phyloP scores from a whole-genome alignment of 2,329 filamentous ascomycete genomes.

The Cladosporium sp. region DNA sequence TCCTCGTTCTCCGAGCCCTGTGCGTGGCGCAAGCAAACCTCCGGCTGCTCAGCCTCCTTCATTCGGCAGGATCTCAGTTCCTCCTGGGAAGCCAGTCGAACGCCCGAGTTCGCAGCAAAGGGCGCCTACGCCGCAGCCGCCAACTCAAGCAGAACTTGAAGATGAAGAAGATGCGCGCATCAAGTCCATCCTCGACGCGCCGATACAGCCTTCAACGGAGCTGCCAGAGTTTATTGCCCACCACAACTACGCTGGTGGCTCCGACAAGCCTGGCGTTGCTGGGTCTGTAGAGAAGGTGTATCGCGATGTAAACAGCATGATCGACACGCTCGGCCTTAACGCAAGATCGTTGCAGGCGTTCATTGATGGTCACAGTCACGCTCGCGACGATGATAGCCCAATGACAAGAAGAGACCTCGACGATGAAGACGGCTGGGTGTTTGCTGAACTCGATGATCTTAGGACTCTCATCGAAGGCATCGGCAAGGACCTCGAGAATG shows the following conservation, averaged over 20 bases:
- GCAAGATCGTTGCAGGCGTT: constrained; percentile 60
- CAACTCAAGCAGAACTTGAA: constrained; percentile 47
- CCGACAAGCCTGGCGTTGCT: constrained; percentile 39
- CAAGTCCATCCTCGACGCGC: constrained; percentile 58
- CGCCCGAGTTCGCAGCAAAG: constrained; percentile 28
- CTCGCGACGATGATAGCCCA: constrained; percentile 35
- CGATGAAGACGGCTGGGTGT: constrained; percentile 56
- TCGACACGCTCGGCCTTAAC: constrained; percentile 87
- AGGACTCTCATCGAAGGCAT: constrained; percentile 49
- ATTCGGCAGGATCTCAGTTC: constrained; percentile 26
- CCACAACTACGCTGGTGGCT: constrained; percentile 40
- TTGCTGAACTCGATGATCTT: constrained; percentile 72
- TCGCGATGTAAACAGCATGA: constrained; percentile 86
- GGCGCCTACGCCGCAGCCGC: constrained; percentile 28
- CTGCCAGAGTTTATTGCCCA: constrained; percentile 65
- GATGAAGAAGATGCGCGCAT: constrained; percentile 69
- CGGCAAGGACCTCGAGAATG: constrained; percentile 61
- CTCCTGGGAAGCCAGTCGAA: constrained; percentile 30
- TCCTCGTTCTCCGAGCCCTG: constrained; percentile 69
- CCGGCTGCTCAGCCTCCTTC: constrained; percentile 7
- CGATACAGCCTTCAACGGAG: constrained; percentile 57
- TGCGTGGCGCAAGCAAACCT: constrained; percentile 51
- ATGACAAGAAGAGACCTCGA: constrained; percentile 57
- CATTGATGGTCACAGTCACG: constrained; percentile 62
- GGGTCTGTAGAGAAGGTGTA: constrained; percentile 55